Conservation (phyloP, 768 basidiomycete genomes). For the Lyophyllum decastes region DNA sequence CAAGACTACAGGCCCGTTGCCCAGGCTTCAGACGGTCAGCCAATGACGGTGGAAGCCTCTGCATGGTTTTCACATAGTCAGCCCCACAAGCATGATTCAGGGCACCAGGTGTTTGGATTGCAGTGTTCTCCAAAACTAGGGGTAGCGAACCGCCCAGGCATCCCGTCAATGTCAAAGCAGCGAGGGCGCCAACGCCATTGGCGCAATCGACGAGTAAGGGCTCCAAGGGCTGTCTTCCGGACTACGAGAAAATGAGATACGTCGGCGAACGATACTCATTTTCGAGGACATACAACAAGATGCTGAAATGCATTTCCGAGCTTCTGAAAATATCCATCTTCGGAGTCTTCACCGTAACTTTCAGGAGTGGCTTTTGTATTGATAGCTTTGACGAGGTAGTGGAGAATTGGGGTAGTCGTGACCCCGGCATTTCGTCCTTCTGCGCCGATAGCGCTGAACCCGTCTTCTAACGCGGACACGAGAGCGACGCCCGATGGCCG, state of each 20-base stretch:
- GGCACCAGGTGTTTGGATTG: slow-evolving; percentile 61
- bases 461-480: slow-evolving; percentile 78
- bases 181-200: slow-evolving; percentile 91
- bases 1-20: slow-evolving; percentile 88
- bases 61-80: slow-evolving; percentile 94
- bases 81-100: slow-evolving; percentile 92
- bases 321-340: slow-evolving; percentile 84
- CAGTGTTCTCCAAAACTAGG: slow-evolving; percentile 70
- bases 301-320: slow-evolving; percentile 82
- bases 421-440: slow-evolving; percentile 77
- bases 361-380: slow-evolving; percentile 84
- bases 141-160: slow-evolving; percentile 63
- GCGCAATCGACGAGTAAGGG: slow-evolving; percentile 92
- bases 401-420: slow-evolving; percentile 92
- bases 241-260: slow-evolving; percentile 35
- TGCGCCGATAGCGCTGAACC: slow-evolving; percentile 72
- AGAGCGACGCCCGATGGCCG: slow-evolving; percentile 83
- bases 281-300: slow-evolving; percentile 66
- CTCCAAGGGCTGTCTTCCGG: slow-evolving; percentile 54
- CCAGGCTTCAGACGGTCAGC: slow-evolving; percentile 61
- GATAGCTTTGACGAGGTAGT: slow-evolving; percentile 89
- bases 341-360: slow-evolving; percentile 77
- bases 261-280: background rate
- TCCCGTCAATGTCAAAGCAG: slow-evolving; percentile 60
- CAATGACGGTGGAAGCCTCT: slow-evolving; percentile 82